These are phyloP conservation scores for Beta vulgaris DNA, from an alignment of 148 eudicot genomes.

Conservation along the genomic window DNA sequence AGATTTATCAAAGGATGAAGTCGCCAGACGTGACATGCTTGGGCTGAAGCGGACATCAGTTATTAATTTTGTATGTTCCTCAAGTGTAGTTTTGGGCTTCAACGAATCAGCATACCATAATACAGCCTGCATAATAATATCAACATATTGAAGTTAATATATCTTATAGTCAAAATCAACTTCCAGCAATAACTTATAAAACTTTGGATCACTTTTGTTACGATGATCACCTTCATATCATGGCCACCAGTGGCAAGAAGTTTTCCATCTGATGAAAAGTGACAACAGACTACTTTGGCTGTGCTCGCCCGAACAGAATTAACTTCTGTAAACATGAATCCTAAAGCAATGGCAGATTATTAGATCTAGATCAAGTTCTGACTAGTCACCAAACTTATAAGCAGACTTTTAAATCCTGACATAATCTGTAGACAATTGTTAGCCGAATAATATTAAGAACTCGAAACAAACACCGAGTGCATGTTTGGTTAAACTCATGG, in stretches of 20 bases:
- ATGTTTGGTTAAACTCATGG: too few relatives aligned
- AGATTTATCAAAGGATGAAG: conserved; percentile 87
- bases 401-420: neutral
- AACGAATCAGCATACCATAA: conserved; percentile 72
- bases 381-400: conserved; percentile 1
- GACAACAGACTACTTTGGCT: conserved; percentile 81
- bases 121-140: conserved; percentile 58
- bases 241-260: conserved; percentile 94
- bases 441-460: too few relatives aligned
- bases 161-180: neutral
- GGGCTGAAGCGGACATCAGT: conserved; percentile 96
- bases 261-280: conserved; percentile 91
- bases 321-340: conserved; percentile 81
- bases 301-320: conserved; percentile 74
- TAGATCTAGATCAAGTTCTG: neutral
- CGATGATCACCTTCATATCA: conserved; percentile 66
- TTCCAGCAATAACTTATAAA: neutral
- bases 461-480: too few relatives aligned
- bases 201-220: neutral
- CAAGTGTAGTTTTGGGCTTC: conserved; percentile 75
- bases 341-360: conserved; percentile 36
- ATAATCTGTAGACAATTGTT: neutral
- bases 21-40: conserved; percentile 81
- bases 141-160: neutral
- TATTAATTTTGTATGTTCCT: conserved; percentile 71